Percentiles rank a stretch among this genome's conserved stretches.
Evolutionary conservation across 441 rosid species (phyloP).

Genomic region (Erodium trifolium): DNA sequence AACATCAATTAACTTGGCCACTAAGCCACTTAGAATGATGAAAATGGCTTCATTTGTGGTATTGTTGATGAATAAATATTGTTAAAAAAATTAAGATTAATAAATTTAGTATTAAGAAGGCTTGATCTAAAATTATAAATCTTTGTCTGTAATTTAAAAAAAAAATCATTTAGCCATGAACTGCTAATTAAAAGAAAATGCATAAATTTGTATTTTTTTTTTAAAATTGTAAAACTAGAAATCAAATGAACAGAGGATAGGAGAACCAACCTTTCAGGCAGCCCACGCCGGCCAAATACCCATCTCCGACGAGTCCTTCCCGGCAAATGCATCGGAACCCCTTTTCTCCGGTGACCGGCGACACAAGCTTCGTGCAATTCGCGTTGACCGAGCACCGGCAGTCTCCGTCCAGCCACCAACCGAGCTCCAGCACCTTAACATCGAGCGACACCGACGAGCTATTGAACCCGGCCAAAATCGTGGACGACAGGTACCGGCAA

Average conservation of each 20-base stretch:
- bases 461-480: conserved; percentile 38
- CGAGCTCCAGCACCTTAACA: conserved; percentile 42
- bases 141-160: too few species aligned
- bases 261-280: conserved; percentile 59
- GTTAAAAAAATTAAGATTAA: too few species aligned
- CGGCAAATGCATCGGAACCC: conserved; percentile 54
- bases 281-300: conserved; percentile 38
- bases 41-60: too few species aligned
- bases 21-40: too few species aligned
- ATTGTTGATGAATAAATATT: too few species aligned
- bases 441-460: conserved; percentile 38
- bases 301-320: conserved; percentile 49
- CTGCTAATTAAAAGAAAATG: too few species aligned
- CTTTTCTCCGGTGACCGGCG: conserved; percentile 22
- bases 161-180: too few species aligned
- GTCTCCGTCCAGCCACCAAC: conserved; percentile 65
- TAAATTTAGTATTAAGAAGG: too few species aligned
- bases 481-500: conserved; percentile 46
- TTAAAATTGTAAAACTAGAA: neutral
- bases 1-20: too few species aligned
- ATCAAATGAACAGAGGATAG: too few species aligned
- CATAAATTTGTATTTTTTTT: too few species aligned
- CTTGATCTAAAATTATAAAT: too few species aligned
- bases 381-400: conserved; percentile 45
- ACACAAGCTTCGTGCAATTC: conserved; percentile 19